Conservation (phyloP, 805 yeast genomes). For the Kregervanrija pseudodelftensis region DNA sequence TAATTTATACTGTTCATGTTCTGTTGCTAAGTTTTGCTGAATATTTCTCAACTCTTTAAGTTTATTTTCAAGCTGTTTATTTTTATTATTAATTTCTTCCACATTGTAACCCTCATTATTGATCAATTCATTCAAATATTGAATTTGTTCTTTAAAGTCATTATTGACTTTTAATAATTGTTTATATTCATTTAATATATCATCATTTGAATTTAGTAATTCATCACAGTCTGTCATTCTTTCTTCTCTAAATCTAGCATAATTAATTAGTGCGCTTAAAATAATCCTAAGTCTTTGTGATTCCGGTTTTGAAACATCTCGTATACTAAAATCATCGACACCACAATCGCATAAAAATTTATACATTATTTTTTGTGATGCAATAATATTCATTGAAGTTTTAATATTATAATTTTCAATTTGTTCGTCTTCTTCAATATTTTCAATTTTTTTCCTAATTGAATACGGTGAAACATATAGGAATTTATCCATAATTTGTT, state of each 20-base stretch:
- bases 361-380: slow-evolving; percentile 52
- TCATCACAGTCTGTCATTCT: slow-evolving; percentile 64
- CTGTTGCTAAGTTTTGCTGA: slow-evolving; percentile 56
- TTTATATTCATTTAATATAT: slow-evolving; percentile 38
- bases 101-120: slow-evolving; percentile 27
- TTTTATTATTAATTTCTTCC: slow-evolving; percentile 40
- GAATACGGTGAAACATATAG: slow-evolving; percentile 26
- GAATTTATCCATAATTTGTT: slow-evolving; percentile 29
- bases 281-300: slow-evolving; percentile 53
- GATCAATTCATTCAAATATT: slow-evolving; percentile 13
- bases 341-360: slow-evolving; percentile 68
- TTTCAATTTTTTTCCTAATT: slow-evolving; percentile 20
- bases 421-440: slow-evolving; percentile 11
- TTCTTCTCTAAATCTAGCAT: slow-evolving; percentile 77
- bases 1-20: slow-evolving; percentile 56
- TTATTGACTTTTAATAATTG: slow-evolving; percentile 35
- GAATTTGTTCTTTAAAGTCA: slow-evolving; percentile 26
- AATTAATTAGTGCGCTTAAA: slow-evolving; percentile 78
- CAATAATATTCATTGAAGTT: slow-evolving; percentile 43
- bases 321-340: slow-evolving; percentile 64
- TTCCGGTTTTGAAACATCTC: slow-evolving; percentile 78
- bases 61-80: slow-evolving; percentile 52
- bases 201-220: slow-evolving; percentile 47
- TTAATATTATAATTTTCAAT: slow-evolving; percentile 11
- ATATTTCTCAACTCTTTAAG: slow-evolving; percentile 50